Conservation (phyloP, 495 filamentous ascomycete genomes). For the Xylaria intraflava region DNA sequence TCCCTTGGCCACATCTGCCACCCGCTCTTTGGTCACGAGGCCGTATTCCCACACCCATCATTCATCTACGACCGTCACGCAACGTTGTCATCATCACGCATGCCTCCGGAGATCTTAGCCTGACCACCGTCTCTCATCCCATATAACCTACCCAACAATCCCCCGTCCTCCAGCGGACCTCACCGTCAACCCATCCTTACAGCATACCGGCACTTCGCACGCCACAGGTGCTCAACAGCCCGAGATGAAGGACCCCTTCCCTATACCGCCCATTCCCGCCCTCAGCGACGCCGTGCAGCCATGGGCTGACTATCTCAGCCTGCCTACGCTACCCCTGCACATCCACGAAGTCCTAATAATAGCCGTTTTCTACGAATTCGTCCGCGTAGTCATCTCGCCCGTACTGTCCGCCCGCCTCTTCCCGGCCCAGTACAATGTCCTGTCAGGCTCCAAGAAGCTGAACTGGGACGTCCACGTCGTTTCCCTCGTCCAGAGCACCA, state of each 20-base stretch:
- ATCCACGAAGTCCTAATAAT: constrained; percentile 80
- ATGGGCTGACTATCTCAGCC: constrained; percentile 49
- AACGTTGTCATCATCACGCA: too few species aligned
- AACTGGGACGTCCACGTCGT: constrained; percentile 99
- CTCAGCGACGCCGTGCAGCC: constrained; percentile 50
- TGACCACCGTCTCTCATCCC: too few species aligned
- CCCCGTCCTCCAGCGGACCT: too few species aligned
- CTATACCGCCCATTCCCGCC: constrained; percentile 49
- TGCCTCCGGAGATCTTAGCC: too few species aligned
- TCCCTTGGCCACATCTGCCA: not conserved
- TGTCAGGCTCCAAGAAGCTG: constrained; percentile 61
- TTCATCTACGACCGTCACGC: too few species aligned
- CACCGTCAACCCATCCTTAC: not conserved
- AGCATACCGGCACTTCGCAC: not conserved
- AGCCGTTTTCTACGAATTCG: constrained; percentile 67
- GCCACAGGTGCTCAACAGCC: not conserved
- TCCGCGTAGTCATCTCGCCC: constrained; percentile 69
- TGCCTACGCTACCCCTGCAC: constrained; percentile 74
- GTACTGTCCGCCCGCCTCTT: constrained; percentile 60
- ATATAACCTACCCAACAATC: too few species aligned
- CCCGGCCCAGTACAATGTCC: constrained; percentile 60
- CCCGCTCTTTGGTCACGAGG: not conserved
- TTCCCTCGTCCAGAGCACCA: constrained; percentile 73
- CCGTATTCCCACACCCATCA: too few species aligned
- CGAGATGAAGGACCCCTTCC: constrained; percentile 66